A percentile compares a stretch with the other conserved stretches of the same genome.
phyloP scores from a whole-genome alignment of 2,329 filamentous ascomycete species.

The Ascochyta rabiei region DNA sequence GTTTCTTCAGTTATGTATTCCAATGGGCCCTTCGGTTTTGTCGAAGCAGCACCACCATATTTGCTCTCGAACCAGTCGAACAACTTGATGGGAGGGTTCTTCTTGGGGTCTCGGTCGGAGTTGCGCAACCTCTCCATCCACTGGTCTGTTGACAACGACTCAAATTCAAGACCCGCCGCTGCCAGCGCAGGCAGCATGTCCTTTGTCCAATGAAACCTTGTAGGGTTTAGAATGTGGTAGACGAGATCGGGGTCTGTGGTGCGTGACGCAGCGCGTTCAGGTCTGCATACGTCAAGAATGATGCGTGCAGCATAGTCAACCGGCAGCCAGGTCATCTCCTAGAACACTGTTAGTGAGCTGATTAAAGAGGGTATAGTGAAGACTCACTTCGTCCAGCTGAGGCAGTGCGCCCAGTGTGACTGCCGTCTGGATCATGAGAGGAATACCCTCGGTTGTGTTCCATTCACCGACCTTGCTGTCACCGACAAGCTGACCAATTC shows the following conservation, averaged over 20 bases:
- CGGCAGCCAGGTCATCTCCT: conserved; percentile 50
- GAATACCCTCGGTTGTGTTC: conserved; percentile 59
- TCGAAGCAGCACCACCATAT: conserved; percentile 22
- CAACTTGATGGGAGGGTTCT: conserved; percentile 39
- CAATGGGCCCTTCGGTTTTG: conserved; percentile 18
- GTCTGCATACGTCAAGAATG: conserved; percentile 30
- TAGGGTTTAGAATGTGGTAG: conserved; percentile 61
- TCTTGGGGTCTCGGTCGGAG: conserved; percentile 28
- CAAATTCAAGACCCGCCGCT: conserved; percentile 48
- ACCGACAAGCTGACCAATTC: conserved; percentile 56
- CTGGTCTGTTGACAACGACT: conserved; percentile 25
- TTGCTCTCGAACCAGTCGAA: conserved; percentile 39
- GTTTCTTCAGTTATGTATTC: conserved; percentile 24
- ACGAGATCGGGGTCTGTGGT: conserved; percentile 39
- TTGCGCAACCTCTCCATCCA: conserved; percentile 35
- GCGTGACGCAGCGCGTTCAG: not conserved
- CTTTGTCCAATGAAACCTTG: conserved; percentile 58
- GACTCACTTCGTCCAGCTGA: conserved; percentile 46
- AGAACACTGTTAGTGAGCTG: not conserved
- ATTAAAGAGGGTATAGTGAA: not conserved
- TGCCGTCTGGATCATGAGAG: conserved; percentile 57
- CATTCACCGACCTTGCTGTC: conserved; percentile 55
- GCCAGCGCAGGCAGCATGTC: conserved; percentile 60
- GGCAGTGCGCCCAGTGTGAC: conserved; percentile 56
- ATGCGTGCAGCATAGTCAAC: conserved; percentile 51